Conservation (phyloP, 805 yeast genomes). For the Metschnikowia cubensis region DNA sequence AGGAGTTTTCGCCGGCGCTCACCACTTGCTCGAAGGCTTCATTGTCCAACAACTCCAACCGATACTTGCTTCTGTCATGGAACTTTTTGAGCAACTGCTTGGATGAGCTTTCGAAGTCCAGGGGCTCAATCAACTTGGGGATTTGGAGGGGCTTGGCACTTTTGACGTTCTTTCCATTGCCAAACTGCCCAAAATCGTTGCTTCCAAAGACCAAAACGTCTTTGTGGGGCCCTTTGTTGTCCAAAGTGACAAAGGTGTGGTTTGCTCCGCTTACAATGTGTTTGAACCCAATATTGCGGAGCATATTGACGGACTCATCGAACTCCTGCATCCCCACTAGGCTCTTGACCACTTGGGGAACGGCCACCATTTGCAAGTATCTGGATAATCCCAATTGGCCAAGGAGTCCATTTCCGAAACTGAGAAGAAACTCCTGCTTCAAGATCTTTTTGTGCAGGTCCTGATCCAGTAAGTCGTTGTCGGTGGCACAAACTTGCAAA, state of each 20-base stretch:
- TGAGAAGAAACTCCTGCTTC: conserved; percentile 33
- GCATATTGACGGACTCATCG: conserved; percentile 8
- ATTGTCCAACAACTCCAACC: conserved; percentile 43
- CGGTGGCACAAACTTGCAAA: conserved; percentile 24
- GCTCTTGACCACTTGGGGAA: conserved; percentile 52
- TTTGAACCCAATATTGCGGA: conserved; percentile 18
- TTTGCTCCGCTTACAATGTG: conserved; percentile 59
- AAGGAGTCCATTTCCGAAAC: conserved; percentile 79
- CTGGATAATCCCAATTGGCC: conserved; percentile 86
- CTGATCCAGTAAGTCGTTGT: conserved; percentile 14
- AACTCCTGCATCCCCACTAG: conserved; percentile 17
- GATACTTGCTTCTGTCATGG: conserved; percentile 33
- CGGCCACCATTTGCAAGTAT: conserved; percentile 66
- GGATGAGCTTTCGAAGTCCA: conserved; percentile 22
- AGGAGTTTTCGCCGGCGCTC: conserved; percentile 56
- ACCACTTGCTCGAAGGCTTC: conserved; percentile 48
- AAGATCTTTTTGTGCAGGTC: neutral
- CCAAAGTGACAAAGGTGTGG: conserved; percentile 59
- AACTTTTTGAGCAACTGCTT: conserved; percentile 28
- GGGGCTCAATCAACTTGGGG: conserved; percentile 60
- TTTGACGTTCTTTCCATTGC: conserved; percentile 71
- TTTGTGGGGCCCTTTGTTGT: conserved; percentile 39
- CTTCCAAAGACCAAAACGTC: conserved; percentile 82
- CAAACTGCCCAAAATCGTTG: conserved; percentile 78
- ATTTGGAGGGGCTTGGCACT: conserved; percentile 49